Evolutionary conservation across 208 protist species (phyloP).

Genomic region (Trypanosoma vivax): DNA sequence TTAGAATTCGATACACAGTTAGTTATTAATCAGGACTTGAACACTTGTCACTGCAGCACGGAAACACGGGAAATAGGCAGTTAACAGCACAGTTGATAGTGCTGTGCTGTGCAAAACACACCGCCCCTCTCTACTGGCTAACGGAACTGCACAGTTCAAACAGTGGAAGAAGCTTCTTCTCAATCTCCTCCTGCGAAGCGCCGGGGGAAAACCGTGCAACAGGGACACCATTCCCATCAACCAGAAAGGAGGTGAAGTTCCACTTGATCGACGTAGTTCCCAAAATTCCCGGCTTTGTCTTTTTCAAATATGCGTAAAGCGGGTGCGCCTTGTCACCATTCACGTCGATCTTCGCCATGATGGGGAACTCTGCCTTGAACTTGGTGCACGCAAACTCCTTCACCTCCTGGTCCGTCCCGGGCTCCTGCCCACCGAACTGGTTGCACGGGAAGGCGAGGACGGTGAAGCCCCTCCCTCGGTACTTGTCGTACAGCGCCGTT

Average conservation of each 20-base stretch:
- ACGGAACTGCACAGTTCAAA: constrained; percentile 10
- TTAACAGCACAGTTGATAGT: constrained; percentile 3
- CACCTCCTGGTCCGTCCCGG: constrained; percentile 30
- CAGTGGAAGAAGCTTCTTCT: constrained; percentile 54
- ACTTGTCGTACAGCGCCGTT: constrained; percentile 79
- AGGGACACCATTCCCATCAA: constrained; percentile 60
- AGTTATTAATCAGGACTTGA: too few species aligned
- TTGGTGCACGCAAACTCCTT: constrained; percentile 31
- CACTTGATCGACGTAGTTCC: constrained; percentile 81
- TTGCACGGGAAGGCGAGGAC: constrained; percentile 92
- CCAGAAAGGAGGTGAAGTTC: constrained; percentile 93
- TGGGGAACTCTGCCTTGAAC: constrained; percentile 32
- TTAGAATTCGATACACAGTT: too few species aligned
- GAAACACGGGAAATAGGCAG: neutral
- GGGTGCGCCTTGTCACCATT: constrained; percentile 80
- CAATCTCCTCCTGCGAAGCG: constrained; percentile 36
- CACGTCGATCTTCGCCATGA: constrained; percentile 74
- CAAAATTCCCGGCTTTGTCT: constrained; percentile 52
- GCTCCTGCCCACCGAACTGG: constrained; percentile 70
- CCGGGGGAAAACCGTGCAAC: constrained; percentile 69
- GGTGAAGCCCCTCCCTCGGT: constrained; percentile 75
- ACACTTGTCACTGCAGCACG: too few species aligned
- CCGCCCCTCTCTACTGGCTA: neutral
- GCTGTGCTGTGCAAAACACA: neutral
- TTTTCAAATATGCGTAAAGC: constrained; percentile 82